A percentile compares a stretch with the other conserved stretches of the same genome.
These are phyloP conservation scores for Aspergillus alliaceus DNA, from an alignment of 2,329 filamentous ascomycete species.

Conservation along the genomic window DNA sequence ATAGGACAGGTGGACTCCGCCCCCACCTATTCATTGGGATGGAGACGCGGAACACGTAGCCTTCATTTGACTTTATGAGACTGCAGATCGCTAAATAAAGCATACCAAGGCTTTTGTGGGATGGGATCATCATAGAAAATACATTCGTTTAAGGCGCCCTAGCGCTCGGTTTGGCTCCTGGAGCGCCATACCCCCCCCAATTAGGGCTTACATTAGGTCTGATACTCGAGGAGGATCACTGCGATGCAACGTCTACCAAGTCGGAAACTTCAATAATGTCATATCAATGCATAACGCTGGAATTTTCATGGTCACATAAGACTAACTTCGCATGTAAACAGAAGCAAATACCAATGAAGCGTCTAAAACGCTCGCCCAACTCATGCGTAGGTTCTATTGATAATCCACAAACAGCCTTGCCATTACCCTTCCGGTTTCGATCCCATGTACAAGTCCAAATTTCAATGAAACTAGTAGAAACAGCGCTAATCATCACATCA, in stretches of 20 bases:
- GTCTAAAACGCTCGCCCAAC: not conserved
- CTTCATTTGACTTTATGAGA: not conserved
- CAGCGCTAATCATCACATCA: not conserved
- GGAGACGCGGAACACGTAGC: not conserved
- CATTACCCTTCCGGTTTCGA: not conserved
- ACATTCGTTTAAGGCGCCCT: too few relatives aligned
- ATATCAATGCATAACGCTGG: too few relatives aligned
- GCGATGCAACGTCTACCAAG: too few relatives aligned
- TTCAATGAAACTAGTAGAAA: not conserved
- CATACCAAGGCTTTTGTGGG: not conserved
- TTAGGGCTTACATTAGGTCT: too few relatives aligned
- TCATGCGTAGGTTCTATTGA: not conserved
- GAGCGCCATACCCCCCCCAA: too few relatives aligned
- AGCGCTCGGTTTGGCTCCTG: too few relatives aligned
- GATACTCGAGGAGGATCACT: too few relatives aligned
- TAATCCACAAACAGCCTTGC: not conserved
- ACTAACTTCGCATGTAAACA: not conserved
- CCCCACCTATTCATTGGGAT: not conserved
- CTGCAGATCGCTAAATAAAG: not conserved
- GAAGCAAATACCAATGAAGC: not conserved
- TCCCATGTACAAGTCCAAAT: not conserved
- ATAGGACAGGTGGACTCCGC: not conserved
- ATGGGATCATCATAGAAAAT: not conserved
- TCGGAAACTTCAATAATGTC: too few relatives aligned
- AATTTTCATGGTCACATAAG: not conserved